phyloP scores from a whole-genome alignment of 345 rosid species.

The Rubroshorea leprosula region DNA sequence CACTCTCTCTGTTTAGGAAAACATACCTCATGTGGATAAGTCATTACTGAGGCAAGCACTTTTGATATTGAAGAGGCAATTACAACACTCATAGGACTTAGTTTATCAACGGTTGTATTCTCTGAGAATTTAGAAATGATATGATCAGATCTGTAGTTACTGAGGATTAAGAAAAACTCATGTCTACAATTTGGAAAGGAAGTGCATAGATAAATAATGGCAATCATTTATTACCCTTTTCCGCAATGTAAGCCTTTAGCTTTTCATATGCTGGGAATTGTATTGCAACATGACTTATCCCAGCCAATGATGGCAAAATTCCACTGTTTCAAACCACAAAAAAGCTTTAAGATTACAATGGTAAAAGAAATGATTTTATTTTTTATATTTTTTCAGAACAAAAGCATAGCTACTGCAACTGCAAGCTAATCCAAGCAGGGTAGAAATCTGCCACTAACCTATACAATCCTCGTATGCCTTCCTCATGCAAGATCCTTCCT shows the following conservation, averaged over 20 bases:
- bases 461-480: constrained; percentile 84
- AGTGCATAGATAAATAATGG: neutral
- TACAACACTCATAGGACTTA: constrained; percentile 58
- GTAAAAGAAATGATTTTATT: neutral
- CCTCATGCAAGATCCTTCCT: constrained; percentile 69
- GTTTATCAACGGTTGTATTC: constrained; percentile 48
- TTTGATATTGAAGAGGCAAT: constrained; percentile 79
- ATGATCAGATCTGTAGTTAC: constrained; percentile 19
- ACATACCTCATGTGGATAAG: constrained; percentile 93
- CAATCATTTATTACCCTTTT: constrained; percentile 41
- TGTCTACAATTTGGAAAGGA: constrained; percentile 6
- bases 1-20: constrained; percentile 4
- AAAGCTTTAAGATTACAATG: neutral
- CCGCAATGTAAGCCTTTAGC: constrained; percentile 75
- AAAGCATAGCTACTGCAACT: neutral
- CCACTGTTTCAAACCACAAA: constrained; percentile 62
- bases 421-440: constrained; percentile 10
- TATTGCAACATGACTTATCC: constrained; percentile 90
- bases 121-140: constrained; percentile 37
- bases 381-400: neutral
- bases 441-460: constrained; percentile 43
- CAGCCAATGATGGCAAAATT: constrained; percentile 82
- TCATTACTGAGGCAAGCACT: constrained; percentile 71
- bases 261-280: constrained; percentile 93
- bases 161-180: constrained; percentile 1